A percentile compares a stretch with the other conserved stretches of the same genome.
Conservation (phyloP, 257 asterid species). For the Nicotiana tabacum region DNA sequence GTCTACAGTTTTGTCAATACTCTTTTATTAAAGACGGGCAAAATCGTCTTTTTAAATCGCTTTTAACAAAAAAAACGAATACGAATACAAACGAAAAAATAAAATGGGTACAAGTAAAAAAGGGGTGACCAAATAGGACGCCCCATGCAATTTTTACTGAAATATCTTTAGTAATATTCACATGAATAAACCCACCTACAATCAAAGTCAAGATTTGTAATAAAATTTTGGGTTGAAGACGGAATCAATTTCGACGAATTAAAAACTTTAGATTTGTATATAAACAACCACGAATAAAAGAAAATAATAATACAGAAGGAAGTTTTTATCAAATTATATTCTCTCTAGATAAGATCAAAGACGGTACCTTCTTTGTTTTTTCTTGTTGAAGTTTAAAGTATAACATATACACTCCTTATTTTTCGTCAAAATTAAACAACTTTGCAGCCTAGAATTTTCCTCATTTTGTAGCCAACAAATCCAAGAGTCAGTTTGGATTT, state of each 20-base stretch:
- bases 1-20: too few species aligned
- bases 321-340: not conserved
- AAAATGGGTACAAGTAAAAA: too few species aligned
- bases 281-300: not conserved
- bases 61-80: too few species aligned
- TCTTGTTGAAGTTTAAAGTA: not conserved
- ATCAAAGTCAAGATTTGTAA: not conserved
- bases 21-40: too few species aligned
- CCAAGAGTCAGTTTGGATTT: not conserved
- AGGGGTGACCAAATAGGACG: fast-evolving
- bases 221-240: not conserved
- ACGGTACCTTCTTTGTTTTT: not conserved
- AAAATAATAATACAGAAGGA: not conserved
- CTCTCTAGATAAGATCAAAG: conserved; percentile 4
- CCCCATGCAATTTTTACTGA: too few species aligned
- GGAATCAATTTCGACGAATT: not conserved
- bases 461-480: not conserved
- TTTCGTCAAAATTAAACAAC: not conserved
- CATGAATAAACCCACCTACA: not conserved
- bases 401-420: not conserved
- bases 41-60: too few species aligned
- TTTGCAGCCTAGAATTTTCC: not conserved
- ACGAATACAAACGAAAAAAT: too few species aligned
- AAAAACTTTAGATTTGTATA: not conserved
- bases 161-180: not conserved